Evolutionary conservation across 2,329 filamentous ascomycete genomes (phyloP), one percentile per base, ranked within the genome.

Genomic region (Phaeomoniella chlamydospora): DNA sequence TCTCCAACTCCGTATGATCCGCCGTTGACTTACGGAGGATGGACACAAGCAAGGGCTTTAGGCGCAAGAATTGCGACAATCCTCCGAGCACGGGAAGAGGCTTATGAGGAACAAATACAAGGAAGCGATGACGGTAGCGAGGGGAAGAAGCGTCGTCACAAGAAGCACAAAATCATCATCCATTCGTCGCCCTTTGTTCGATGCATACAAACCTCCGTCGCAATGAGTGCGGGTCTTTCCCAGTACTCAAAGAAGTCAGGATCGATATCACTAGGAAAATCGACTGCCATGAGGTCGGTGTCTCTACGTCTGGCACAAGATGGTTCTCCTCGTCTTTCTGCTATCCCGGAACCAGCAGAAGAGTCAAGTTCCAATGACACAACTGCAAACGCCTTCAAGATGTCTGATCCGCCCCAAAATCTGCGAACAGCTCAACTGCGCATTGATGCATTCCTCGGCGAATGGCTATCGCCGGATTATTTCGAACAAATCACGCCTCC

Each of bases 1-100:
- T 94, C 90, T 4, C 82, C 87, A 1, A 87, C 85, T 4, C 90
- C 90, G 2, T 98, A 96, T 65, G 88, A 98, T 46, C 84, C 90
- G 45, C 90, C 90, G 34, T 68, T 98, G 39, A 94, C 87, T 2
- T 96, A 94, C 53, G 83, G 84, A 46, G 90, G 90, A 44, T 94
- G 90, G 81, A 74, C 79, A 11, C 90, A 96, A 57, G 79, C 82
- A 37, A 77, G 81, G 47, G 74, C 78, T 4, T 72, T 94, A 15
- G 90, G 90, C 12, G 69, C 77, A 41, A 77, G 85, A 41, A 94
- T 98, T 43, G 80, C 75, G n/a, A 77, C 68, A 47, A 74, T 94
- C 18, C 55, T 80, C 12, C 56, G 68, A 38, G 59, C 62, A 29
- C 57, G 65, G 17, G 67, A 70, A 46, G 55, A 51, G 35, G 37